Evolutionary conservation across 2,329 filamentous ascomycete species (phyloP).

Genomic region (Xylaria sp.): DNA sequence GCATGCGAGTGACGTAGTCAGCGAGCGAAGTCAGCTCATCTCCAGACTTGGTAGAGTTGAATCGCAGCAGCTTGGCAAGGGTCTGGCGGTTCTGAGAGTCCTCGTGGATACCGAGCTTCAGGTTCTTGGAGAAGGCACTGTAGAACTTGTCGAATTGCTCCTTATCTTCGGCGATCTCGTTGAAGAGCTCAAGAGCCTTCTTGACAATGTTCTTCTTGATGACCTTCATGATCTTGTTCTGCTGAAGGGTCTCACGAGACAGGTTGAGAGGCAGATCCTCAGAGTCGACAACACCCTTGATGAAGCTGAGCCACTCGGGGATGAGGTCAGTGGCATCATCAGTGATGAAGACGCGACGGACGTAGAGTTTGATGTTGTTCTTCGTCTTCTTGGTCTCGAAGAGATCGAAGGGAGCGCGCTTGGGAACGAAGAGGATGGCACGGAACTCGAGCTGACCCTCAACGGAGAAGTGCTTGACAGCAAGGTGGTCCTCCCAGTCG

Average conservation of each 20-base stretch:
- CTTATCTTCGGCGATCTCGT: conserved; percentile 98
- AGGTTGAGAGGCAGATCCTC: conserved; percentile 99
- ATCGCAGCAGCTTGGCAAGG: conserved; percentile 98
- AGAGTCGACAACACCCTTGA: conserved; percentile 99
- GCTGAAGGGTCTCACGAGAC: conserved; percentile 99
- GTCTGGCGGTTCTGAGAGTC: conserved; percentile 94
- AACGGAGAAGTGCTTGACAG: conserved; percentile 99
- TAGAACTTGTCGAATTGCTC: conserved; percentile 99
- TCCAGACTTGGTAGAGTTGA: conserved; percentile 98
- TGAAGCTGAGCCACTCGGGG: conserved; percentile 98
- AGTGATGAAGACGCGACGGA: conserved; percentile 99
- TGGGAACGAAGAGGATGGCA: conserved; percentile 98
- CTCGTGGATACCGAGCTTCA: conserved; percentile 99
- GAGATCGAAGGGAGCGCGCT: conserved; percentile 98
- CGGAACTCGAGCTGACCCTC: conserved; percentile 99
- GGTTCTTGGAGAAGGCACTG: conserved; percentile 99
- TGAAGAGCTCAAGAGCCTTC: conserved; percentile 99
- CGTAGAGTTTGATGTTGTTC: conserved; percentile 99
- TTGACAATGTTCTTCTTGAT: conserved; percentile 99
- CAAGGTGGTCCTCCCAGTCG: conserved; percentile 99
- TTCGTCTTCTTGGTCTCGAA: conserved; percentile 99
- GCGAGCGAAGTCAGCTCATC: conserved; percentile 93
- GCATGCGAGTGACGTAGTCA: conserved; percentile 99
- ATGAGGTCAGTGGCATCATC: conserved; percentile 99
- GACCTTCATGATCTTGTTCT: conserved; percentile 99